Conservation (phyloP, 176 grass and related monocot species). For the Carex myosuroides region DNA sequence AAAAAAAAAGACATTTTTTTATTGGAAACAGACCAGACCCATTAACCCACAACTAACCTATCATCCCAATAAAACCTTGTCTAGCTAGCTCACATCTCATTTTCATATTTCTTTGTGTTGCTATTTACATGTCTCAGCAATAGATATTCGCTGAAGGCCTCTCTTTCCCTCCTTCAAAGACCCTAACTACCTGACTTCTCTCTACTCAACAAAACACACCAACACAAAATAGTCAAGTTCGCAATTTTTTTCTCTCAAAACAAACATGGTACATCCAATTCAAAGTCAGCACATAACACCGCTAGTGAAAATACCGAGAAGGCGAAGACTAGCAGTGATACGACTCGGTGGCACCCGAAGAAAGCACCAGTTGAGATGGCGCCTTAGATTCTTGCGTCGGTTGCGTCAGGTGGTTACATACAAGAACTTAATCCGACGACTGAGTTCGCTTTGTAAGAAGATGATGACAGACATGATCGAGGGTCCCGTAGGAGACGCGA, state of each 20-base stretch:
- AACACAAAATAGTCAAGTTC: not conserved
- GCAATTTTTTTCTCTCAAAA: not conserved
- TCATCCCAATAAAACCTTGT: not conserved
- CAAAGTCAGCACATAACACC: not conserved
- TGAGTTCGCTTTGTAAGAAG: slow-evolving; percentile 29
- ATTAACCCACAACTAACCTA: not conserved
- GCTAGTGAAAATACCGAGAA: not conserved
- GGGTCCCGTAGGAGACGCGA: not conserved
- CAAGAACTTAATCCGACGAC: slow-evolving; percentile 25
- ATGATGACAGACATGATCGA: slow-evolving; percentile 14
- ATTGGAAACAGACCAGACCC: not conserved
- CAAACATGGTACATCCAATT: not conserved
- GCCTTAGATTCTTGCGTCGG: slow-evolving; percentile 1
- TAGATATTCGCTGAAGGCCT: not conserved
- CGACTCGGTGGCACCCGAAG: slow-evolving; percentile 31
- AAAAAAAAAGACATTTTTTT: too few species aligned
- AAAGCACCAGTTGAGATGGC: not conserved
- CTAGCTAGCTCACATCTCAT: too few species aligned
- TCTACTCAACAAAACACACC: not conserved
- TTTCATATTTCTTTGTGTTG: not conserved
- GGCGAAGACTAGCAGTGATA: slow-evolving; percentile 42
- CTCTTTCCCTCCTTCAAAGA: not conserved
- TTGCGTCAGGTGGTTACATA: slow-evolving; percentile 24
- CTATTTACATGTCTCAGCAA: not conserved
- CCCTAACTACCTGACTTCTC: not conserved